Base-by-base conservation (phyloP, 768 basidiomycete genomes). In the Leccinum uliginosum region DNA sequence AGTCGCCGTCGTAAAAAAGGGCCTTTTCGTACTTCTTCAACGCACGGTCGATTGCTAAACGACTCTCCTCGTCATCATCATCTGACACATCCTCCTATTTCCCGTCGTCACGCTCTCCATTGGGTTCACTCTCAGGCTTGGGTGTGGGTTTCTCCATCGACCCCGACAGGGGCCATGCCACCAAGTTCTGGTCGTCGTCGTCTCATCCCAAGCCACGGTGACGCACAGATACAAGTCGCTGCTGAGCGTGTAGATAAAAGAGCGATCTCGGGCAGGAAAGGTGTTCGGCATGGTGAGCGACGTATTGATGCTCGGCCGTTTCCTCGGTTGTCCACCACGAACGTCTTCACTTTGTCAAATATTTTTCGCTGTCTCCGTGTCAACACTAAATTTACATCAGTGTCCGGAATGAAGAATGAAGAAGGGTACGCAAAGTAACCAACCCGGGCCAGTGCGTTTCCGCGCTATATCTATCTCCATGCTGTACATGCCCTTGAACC, bases 151-250 rank as follows among this genome's bases (percentile, higher is more conserved):
- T 71, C 51, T 75, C 73, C 35, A 67, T 52, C 19, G 72, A 73
- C 8, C 75, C 77, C 2, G 87, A 86, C 59, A 89, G 77, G 45
- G 81, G 70, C 77, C 80, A 83, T n/a, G 86, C 86, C 40, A 90
- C 83, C 24, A 94, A 66, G 64, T 91, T 91, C 66, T 83, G 78
- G 58, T 91, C 90, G 46, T 91, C 76, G 6, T 89, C 89, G 60
- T 94, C 89, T 95, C 94, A 67, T 98, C 96, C 93, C 94, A 99
- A n/a, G n/a, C n/a, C n/a, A n/a, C n/a, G n/a, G 86, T 77, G 26
- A 95, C 67, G 23, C 73, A 79, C 12, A 98, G 79, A 67, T 91
- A 85, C 45, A 98, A 71, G 49, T 93, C 87, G 40, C 83, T 79
- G 6, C 89, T 85, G 21, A 99, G 77, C 26, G 81, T 83, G 38